A percentile compares a stretch with the other conserved stretches of the same genome.
phyloP scores from a whole-genome alignment of 768 basidiomycete species.

The Epithele typhae region DNA sequence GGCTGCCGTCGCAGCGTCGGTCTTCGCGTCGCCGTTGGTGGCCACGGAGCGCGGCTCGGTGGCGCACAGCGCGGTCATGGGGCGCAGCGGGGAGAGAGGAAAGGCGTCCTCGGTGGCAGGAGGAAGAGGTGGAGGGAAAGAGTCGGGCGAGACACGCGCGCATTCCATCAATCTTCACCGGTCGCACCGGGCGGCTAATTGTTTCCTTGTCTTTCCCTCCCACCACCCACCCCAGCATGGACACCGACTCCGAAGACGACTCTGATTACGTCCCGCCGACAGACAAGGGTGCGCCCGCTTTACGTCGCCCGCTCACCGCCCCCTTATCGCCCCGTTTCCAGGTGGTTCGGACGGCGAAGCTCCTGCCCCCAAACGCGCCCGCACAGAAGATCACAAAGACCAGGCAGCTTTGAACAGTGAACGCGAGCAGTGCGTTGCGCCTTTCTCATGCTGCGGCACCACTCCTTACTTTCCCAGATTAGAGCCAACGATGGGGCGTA shows the following conservation, averaged over 20 bases:
- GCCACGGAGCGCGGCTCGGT: neutral
- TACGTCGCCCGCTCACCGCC: neutral
- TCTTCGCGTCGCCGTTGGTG: conserved; percentile 2
- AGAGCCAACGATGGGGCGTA: conserved; percentile 66
- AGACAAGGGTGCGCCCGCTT: conserved; percentile 31
- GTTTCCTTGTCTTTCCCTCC: neutral
- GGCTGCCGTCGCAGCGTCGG: neutral
- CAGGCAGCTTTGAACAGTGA: conserved; percentile 30
- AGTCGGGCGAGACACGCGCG: conserved; percentile 6
- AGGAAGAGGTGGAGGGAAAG: too few relatives aligned
- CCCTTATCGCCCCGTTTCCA: neutral
- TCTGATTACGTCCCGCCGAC: conserved; percentile 62
- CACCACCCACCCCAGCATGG: conserved; percentile 13
- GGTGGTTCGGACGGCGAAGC: conserved; percentile 4
- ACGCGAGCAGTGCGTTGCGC: conserved; percentile 41
- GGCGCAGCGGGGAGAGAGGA: neutral
- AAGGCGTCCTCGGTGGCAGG: conserved; percentile 1
- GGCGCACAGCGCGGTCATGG: conserved; percentile 9
- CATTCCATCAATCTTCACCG: conserved; percentile 13
- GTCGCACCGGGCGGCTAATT: conserved; percentile 5
- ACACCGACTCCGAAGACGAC: conserved; percentile 65
- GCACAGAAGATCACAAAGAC: conserved; percentile 20
- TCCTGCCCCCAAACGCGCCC: conserved; percentile 28
- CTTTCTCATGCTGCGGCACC: neutral
- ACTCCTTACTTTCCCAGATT: conserved; percentile 4